These are phyloP conservation scores for Magnaporthiopsis poae DNA, from an alignment of 2,329 filamentous ascomycete species.

Conservation along the genomic window DNA sequence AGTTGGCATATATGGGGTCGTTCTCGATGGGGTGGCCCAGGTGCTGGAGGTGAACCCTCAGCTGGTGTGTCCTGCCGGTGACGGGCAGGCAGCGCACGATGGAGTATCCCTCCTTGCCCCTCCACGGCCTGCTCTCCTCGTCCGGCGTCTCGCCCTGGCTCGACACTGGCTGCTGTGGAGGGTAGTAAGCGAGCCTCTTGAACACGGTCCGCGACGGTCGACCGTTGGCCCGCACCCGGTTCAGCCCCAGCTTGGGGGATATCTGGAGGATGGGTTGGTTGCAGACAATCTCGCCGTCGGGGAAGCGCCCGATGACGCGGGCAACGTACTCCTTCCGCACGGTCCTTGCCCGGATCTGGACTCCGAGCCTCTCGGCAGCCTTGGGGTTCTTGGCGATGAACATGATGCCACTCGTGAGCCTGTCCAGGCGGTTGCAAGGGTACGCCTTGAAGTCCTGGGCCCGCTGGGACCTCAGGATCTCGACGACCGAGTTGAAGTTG, in stretches of 20 bases:
- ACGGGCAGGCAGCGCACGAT: slow-evolving; percentile 89
- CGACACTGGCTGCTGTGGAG: slow-evolving; percentile 30
- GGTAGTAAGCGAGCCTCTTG: slow-evolving; percentile 84
- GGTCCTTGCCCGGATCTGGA: slow-evolving; percentile 67
- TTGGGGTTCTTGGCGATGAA: slow-evolving; percentile 83
- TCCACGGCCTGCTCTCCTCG: slow-evolving; percentile 28
- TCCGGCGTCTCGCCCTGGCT: not conserved
- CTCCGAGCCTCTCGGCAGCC: slow-evolving; percentile 66
- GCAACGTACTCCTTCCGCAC: slow-evolving; percentile 94
- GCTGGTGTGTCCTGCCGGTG: slow-evolving; percentile 87
- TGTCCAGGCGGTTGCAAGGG: slow-evolving; percentile 86
- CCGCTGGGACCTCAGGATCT: slow-evolving; percentile 78
- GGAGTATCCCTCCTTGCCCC: slow-evolving; percentile 69
- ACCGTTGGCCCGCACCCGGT: slow-evolving; percentile 85
- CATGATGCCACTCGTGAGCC: slow-evolving; percentile 93
- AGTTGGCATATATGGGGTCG: slow-evolving; percentile 94
- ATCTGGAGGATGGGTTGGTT: slow-evolving; percentile 90
- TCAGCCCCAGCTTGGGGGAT: slow-evolving; percentile 87
- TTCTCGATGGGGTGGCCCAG: slow-evolving; percentile 92
- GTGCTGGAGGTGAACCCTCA: slow-evolving; percentile 89
- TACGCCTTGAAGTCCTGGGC: slow-evolving; percentile 44
- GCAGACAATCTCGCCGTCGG: slow-evolving; percentile 81
- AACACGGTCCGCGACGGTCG: slow-evolving; percentile 88
- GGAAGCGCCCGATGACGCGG: slow-evolving; percentile 81
- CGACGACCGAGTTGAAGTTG: slow-evolving; percentile 86